These are phyloP conservation scores for Alternaria arbusti DNA, from an alignment of 2,329 filamentous ascomycete species.

Conservation along the genomic window DNA sequence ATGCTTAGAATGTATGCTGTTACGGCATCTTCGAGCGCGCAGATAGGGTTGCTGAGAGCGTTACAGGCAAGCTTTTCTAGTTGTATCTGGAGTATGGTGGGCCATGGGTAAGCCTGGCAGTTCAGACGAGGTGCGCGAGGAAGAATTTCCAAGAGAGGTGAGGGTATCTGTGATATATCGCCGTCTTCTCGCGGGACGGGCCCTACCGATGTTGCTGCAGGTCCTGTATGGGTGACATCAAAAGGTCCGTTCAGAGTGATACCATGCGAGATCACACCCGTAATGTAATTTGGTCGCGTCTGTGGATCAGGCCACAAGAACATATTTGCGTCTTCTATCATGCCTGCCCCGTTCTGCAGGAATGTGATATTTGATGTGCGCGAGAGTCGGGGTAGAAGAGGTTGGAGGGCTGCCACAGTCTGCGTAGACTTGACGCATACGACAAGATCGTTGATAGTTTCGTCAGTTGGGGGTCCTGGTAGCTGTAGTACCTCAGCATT, in stretches of 20 bases:
- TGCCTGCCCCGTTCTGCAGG: slow-evolving; percentile 5
- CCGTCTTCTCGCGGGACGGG: not conserved
- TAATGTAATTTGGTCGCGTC: slow-evolving; percentile 1
- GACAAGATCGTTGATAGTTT: slow-evolving; percentile 10
- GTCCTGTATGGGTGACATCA: slow-evolving; percentile 4
- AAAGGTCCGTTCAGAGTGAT: slow-evolving; percentile 6
- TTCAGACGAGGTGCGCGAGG: not conserved
- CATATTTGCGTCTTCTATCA: slow-evolving; percentile 8
- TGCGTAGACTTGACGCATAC: slow-evolving; percentile 16
- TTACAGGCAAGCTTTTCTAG: slow-evolving; percentile 1
- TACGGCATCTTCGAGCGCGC: slow-evolving; percentile 6
- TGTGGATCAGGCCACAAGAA: not conserved
- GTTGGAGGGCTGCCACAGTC: slow-evolving; percentile 1
- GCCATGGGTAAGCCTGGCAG: not conserved
- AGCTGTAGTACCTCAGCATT: not conserved
- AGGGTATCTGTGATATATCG: not conserved
- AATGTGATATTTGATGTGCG: slow-evolving; percentile 1
- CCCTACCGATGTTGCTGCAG: slow-evolving; percentile 2
- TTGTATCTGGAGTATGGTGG: not conserved
- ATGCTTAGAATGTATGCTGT: slow-evolving; percentile 7
- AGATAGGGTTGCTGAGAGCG: slow-evolving; percentile 10
- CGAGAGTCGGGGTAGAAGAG: slow-evolving; percentile 2
- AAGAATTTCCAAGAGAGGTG: not conserved
- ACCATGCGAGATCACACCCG: slow-evolving; percentile 2
- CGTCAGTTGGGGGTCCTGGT: not conserved